Evolutionary conservation across 192 early-diverging fungal species (phyloP).

Genomic region (Coemansia pectinata): DNA sequence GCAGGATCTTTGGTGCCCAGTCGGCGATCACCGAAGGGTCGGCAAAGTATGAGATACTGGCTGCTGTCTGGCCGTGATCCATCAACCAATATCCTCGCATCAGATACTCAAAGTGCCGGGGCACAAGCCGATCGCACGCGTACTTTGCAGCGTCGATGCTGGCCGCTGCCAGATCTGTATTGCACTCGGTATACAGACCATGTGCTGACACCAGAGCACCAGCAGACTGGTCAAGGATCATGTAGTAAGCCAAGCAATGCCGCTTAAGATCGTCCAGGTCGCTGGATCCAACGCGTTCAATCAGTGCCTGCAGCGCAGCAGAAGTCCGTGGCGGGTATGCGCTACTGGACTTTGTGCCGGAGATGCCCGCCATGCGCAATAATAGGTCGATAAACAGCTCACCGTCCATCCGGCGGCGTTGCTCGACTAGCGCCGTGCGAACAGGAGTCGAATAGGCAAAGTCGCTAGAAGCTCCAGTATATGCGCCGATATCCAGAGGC

Average conservation of each 20-base stretch:
- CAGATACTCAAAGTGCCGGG: constrained; percentile 45
- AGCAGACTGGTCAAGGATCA: constrained; percentile 30
- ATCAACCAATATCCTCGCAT: constrained; percentile 55
- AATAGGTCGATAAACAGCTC: constrained; percentile 51
- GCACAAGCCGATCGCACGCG: constrained; percentile 26
- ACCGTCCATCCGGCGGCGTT: constrained; percentile 38
- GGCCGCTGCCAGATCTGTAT: constrained; percentile 5
- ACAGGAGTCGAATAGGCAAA: constrained; percentile 28
- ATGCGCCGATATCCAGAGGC: constrained; percentile 10
- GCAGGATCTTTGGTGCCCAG: constrained; percentile 46
- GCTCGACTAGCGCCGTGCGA: constrained; percentile 27
- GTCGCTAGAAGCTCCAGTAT: background rate
- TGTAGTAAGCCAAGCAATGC: constrained; percentile 44
- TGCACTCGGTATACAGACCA: constrained; percentile 12
- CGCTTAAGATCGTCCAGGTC: constrained; percentile 47
- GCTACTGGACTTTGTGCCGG: background rate
- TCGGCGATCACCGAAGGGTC: constrained; percentile 50
- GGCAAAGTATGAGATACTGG: constrained; percentile 35
- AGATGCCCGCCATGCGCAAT: constrained; percentile 34
- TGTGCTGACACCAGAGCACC: background rate
- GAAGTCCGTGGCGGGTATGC: constrained; percentile 39
- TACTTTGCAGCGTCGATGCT: constrained; percentile 23
- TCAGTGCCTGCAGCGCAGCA: constrained; percentile 16
- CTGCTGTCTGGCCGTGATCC: constrained; percentile 42
- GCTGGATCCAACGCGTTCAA: constrained; percentile 21